phyloP scores from a whole-genome alignment of 129 eudicot genomes.

The Oenanthe sinensis region DNA sequence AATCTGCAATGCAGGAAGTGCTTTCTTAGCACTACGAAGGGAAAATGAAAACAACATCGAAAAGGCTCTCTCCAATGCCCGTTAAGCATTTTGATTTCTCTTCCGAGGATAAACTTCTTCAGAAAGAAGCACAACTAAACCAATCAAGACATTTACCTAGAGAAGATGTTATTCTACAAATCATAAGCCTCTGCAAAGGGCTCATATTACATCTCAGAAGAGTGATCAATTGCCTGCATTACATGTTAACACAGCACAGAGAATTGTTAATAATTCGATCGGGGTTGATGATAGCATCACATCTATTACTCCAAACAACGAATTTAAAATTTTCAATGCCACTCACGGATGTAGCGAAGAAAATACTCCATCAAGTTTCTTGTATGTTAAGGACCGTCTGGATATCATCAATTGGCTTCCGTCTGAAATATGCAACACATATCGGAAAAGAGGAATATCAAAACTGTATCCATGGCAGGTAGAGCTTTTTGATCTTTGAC shows the following conservation, averaged over 20 bases:
- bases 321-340: slow-evolving; percentile 7
- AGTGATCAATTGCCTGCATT: slow-evolving; percentile 13
- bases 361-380: slow-evolving; percentile 68
- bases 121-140: slow-evolving; percentile 14
- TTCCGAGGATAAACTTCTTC: slow-evolving; percentile 47
- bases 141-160: slow-evolving; percentile 14
- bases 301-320: slow-evolving; percentile 33
- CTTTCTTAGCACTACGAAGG: slow-evolving; percentile 28
- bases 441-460: slow-evolving; percentile 67
- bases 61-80: slow-evolving; percentile 73
- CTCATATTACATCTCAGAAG: slow-evolving; percentile 18
- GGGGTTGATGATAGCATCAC: slow-evolving; percentile 23
- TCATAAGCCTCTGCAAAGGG: slow-evolving; percentile 10
- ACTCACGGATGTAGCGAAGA: slow-evolving; percentile 27
- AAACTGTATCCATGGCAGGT: slow-evolving; percentile 98
- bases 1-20: slow-evolving; percentile 20
- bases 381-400: slow-evolving; percentile 35
- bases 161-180: slow-evolving; percentile 10
- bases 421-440: slow-evolving; percentile 56
- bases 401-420: slow-evolving; percentile 90
- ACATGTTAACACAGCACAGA: slow-evolving; percentile 26
- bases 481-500: slow-evolving; percentile 7
- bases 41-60: slow-evolving; percentile 27
- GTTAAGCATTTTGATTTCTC: slow-evolving; percentile 89
- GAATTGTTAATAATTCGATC: slow-evolving; percentile 18